These are phyloP conservation scores for Boletus coccyginus DNA, from an alignment of 768 basidiomycete genomes.

Conservation along the genomic window DNA sequence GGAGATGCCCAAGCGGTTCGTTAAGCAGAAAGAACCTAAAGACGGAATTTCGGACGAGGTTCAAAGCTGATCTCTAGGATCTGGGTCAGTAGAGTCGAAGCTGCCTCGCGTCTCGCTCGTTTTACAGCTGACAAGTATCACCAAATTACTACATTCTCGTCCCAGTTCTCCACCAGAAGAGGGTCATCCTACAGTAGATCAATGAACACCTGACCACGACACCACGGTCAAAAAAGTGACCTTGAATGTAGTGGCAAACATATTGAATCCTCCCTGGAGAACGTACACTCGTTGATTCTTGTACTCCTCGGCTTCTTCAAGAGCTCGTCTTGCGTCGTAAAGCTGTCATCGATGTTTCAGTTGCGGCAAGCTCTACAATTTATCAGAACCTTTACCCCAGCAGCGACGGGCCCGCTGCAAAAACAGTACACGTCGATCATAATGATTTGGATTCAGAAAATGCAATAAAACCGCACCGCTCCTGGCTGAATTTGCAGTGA, in stretches of 20 bases:
- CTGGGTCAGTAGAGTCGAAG: too few relatives aligned
- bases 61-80: not conserved
- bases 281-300: slow-evolving; percentile 58
- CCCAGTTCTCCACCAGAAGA: slow-evolving; percentile 75
- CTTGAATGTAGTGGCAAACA: slow-evolving; percentile 69
- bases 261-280: slow-evolving; percentile 68
- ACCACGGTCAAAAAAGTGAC: slow-evolving; percentile 29
- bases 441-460: not conserved
- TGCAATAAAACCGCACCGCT: slow-evolving; percentile 47
- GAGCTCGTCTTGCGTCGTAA: slow-evolving; percentile 60
- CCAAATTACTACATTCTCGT: slow-evolving; percentile 53
- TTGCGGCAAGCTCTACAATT: not conserved
- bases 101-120: not conserved
- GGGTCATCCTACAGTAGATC: slow-evolving; percentile 51
- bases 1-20: slow-evolving; percentile 53
- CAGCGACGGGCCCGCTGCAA: slow-evolving; percentile 73
- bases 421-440: slow-evolving; percentile 3
- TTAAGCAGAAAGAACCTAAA: slow-evolving; percentile 41
- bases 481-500: slow-evolving; percentile 76
- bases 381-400: slow-evolving; percentile 46
- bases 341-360: slow-evolving; percentile 39
- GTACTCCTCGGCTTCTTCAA: slow-evolving; percentile 40
- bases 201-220: not conserved
- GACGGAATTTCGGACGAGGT: slow-evolving; percentile 19
- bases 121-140: slow-evolving; percentile 27